Evolutionary conservation across 164 flowering plant species (phyloP), one percentile per base, ranked within the genome.

Genomic region (Sedum album): DNA sequence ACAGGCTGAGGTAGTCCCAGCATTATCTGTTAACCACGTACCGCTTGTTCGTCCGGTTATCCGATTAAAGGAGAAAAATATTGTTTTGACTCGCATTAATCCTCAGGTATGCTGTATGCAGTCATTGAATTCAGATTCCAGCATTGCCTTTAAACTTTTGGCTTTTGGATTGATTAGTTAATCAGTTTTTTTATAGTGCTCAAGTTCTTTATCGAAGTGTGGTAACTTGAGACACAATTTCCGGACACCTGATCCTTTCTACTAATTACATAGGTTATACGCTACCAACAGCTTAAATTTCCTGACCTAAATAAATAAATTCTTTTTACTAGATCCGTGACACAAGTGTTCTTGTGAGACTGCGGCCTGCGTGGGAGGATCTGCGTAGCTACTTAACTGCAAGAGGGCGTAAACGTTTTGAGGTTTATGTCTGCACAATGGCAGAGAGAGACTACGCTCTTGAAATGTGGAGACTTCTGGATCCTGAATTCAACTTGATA

Each of bases 391-490:
- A 95, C 71, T 84, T 95, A 70, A 90, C 78, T 39, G 97, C 99
- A 53, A 95, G 85, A 78, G 97, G 97, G 11, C 87, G 99, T 31
- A 95, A 88, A 69, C 77, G 99, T 30, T 95, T 95, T 85, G 97
- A 95, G 77, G 99, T 95, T 69, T 92, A 87, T 85, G 99, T 95
- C 57, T 92, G 97, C 69, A 95, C 97, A 5, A 92, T 92, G 99
- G 97, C 99, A 63, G 97, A 95, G 77, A 86, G 90, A 76, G 97
- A 95, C 77, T 92, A 95, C 84, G 99, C 99, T 21, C 75, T 89
- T 64, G 99, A 92, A 77, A 95, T 95, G 84, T 92, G 99, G 97
- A 85, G 99, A 80, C 90, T 95, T 74, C 97, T 95, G 72, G 99
- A 95, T 63, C 97, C 99, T 31, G 97, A 84, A 66, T 75, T 89